These are phyloP conservation scores for Sorghum bicolor DNA, from an alignment of 176 grass and related monocot genomes.

Conservation along the genomic window Sorghum_bicolor_NCBIv3 NC_012870.2:69165501-69166000, in stretches of 20 bases:
- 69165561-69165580: slow-evolving; percentile 29
- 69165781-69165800: not conserved
- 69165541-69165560: not conserved
- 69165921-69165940: not conserved
- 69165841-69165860: not conserved
- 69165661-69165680: slow-evolving; percentile 28
- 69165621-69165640: slow-evolving; percentile 8
- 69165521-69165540: slow-evolving; percentile 13
- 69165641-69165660: slow-evolving; percentile 20
- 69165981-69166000: not conserved
- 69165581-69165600: slow-evolving; percentile 15
- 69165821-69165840: not conserved
- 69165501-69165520: slow-evolving; percentile 29
- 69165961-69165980: not conserved
- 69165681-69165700: not conserved
- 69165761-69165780: slow-evolving; percentile 9
- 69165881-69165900: not conserved
- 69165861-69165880: not conserved
- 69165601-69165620: slow-evolving; percentile 1
- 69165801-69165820: not conserved
- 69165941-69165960: not conserved
- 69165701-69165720: not conserved
- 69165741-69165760: slow-evolving; percentile 10
- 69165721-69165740: not conserved
- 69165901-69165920: not conserved